Percentiles rank a stretch among this genome's conserved stretches.
These are phyloP conservation scores for Penicillium freii DNA, from an alignment of 2,329 filamentous ascomycete species.

Conservation along the genomic window DNA sequence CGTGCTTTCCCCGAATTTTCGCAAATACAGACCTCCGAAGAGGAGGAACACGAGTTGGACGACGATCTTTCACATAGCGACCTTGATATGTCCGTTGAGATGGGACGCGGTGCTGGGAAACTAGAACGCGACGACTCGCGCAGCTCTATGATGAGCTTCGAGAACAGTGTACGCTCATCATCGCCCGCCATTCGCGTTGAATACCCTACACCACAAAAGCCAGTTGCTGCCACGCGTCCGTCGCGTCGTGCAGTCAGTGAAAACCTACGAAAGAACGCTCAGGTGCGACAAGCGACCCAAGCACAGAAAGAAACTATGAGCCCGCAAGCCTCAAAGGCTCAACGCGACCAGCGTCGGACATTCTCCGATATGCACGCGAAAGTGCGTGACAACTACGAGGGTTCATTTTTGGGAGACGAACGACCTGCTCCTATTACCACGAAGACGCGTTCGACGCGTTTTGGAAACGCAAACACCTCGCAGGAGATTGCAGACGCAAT, in stretches of 20 bases:
- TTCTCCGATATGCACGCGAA: conserved; percentile 58
- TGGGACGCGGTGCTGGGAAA: conserved; percentile 53
- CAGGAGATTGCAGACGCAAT: conserved; percentile 41
- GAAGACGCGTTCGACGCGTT: conserved; percentile 55
- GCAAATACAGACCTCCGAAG: conserved; percentile 41
- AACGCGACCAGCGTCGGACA: conserved; percentile 46
- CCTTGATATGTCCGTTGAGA: conserved; percentile 55
- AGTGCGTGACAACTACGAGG: conserved; percentile 53
- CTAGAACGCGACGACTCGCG: conserved; percentile 48
- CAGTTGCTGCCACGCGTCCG: conserved; percentile 30
- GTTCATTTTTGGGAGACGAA: conserved; percentile 52
- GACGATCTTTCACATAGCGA: conserved; percentile 34
- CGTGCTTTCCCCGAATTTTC: conserved; percentile 51
- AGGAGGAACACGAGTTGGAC: conserved; percentile 33
- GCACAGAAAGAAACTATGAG: conserved; percentile 43
- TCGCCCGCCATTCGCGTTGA: conserved; percentile 42
- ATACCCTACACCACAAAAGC: conserved; percentile 39
- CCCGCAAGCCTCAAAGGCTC: conserved; percentile 38
- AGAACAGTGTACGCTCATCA: conserved; percentile 45
- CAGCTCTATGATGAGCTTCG: conserved; percentile 50
- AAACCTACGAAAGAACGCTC: conserved; percentile 43
- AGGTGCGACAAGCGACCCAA: conserved; percentile 41
- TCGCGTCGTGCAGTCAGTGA: conserved; percentile 34
- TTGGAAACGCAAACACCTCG: conserved; percentile 49
- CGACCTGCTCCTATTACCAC: conserved; percentile 45